These are phyloP conservation scores for Testicularia cyperi DNA, from an alignment of 1,284 basidiomycete species.

Conservation along the genomic window DNA sequence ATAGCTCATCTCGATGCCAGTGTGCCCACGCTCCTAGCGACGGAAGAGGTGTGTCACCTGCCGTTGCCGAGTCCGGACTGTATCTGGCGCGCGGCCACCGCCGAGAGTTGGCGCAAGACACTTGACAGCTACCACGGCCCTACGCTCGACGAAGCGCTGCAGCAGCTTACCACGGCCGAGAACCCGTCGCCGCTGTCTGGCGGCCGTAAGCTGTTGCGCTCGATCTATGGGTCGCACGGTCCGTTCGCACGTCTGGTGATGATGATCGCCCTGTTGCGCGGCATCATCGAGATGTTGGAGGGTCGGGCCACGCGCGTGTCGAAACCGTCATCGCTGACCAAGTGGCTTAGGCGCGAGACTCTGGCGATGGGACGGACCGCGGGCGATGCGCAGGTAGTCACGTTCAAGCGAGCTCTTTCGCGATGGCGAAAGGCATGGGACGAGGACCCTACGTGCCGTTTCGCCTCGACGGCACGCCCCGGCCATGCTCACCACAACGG, in stretches of 20 bases:
- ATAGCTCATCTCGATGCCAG: conserved; percentile 44
- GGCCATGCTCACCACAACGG: conserved; percentile 2
- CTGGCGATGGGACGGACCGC: conserved; percentile 1
- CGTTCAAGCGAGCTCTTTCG: conserved; percentile 39
- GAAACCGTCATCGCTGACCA: conserved; percentile 25
- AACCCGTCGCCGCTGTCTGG: conserved; percentile 3
- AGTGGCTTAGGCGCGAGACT: conserved; percentile 20
- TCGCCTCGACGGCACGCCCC: conserved; percentile 16
- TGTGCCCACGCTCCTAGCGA: conserved; percentile 24
- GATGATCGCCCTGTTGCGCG: conserved; percentile 47
- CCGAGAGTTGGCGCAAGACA: conserved; percentile 27
- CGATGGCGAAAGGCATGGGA: conserved; percentile 53
- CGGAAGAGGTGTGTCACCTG: conserved; percentile 42
- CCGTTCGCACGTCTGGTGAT: conserved; percentile 49
- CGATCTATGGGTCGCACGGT: conserved; percentile 40
- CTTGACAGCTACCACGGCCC: conserved; percentile 24
- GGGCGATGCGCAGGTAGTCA: conserved; percentile 17
- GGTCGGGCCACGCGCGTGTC: conserved; percentile 27
- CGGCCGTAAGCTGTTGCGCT: conserved; percentile 1
- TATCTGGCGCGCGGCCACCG: conserved; percentile 42
- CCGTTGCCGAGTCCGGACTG: conserved; percentile 45
- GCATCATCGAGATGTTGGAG: conserved; percentile 50
- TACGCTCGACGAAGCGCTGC: conserved; percentile 42
- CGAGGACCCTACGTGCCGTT: conserved; percentile 34
- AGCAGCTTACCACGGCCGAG: conserved; percentile 26